phyloP scores from a whole-genome alignment of 2,329 filamentous ascomycete genomes.

The Apiospora saccharicola region DNA sequence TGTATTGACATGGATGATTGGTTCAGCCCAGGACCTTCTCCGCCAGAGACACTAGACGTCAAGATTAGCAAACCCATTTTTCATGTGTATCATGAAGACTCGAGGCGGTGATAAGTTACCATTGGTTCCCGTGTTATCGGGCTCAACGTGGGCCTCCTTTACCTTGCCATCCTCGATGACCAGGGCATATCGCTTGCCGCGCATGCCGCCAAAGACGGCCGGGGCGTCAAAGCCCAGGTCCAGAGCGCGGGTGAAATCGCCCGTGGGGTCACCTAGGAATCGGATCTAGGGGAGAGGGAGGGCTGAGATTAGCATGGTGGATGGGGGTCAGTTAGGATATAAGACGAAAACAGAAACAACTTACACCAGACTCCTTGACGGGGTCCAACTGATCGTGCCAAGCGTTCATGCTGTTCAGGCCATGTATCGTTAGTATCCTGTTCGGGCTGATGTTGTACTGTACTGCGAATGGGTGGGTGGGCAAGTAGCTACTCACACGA shows the following conservation, averaged over 20 bases:
- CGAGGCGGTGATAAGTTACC: constrained; percentile 55
- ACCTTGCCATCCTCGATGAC: constrained; percentile 87
- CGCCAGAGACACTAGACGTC: constrained; percentile 24
- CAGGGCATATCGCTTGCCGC: constrained; percentile 89
- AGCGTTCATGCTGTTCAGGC: constrained; percentile 78
- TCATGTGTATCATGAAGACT: background rate
- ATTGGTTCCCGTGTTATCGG: constrained; percentile 84
- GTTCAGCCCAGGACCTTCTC: constrained; percentile 28
- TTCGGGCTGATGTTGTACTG: background rate
- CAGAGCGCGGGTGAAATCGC: constrained; percentile 81
- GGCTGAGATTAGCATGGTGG: background rate
- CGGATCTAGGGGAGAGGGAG: constrained; percentile 67
- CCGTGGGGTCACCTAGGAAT: constrained; percentile 84
- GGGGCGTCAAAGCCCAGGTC: constrained; percentile 75
- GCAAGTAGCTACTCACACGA: constrained; percentile 71
- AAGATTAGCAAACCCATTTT: background rate
- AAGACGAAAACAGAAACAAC: constrained; percentile 42
- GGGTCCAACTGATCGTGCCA: constrained; percentile 85
- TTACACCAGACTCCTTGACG: constrained; percentile 75
- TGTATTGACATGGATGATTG: background rate
- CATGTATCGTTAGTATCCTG: background rate
- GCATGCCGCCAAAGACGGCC: constrained; percentile 75
- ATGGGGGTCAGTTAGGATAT: constrained; percentile 6
- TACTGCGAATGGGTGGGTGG: background rate
- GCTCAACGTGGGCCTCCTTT: constrained; percentile 81